Conservation (phyloP, 2,329 filamentous ascomycete genomes). For the Aplosporella prunicola region DNA sequence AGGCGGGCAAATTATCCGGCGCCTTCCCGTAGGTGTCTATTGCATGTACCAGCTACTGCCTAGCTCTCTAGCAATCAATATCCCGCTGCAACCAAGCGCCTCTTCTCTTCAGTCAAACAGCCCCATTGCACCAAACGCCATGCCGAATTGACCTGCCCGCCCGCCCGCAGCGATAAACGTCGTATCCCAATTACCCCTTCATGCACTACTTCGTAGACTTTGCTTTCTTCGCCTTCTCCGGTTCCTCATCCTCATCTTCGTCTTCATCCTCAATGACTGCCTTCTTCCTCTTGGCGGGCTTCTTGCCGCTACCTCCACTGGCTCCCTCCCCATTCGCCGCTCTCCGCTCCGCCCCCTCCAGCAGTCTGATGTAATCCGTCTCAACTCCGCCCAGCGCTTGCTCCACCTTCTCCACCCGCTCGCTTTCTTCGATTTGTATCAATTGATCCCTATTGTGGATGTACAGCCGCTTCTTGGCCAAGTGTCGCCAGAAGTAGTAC, state of each 20-base stretch:
- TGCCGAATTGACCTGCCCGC: too few relatives aligned
- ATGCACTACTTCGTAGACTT: not conserved
- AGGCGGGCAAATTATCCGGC: too few relatives aligned
- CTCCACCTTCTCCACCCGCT: conserved; percentile 64
- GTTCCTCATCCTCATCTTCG: conserved; percentile 28
- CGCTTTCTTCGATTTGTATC: conserved; percentile 56
- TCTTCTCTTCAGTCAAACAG: too few relatives aligned
- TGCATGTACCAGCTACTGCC: too few relatives aligned
- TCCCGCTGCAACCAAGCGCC: too few relatives aligned
- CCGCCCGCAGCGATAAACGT: too few relatives aligned
- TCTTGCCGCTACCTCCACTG: conserved; percentile 16
- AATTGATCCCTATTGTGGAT: conserved; percentile 64
- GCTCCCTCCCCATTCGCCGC: conserved; percentile 13
- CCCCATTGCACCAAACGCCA: too few relatives aligned
- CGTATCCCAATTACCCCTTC: too few relatives aligned
- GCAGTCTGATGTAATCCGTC: conserved; percentile 60
- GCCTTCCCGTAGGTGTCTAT: too few relatives aligned
- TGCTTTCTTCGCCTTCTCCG: conserved; percentile 13
- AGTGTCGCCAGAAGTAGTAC: conserved; percentile 62
- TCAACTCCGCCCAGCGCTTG: conserved; percentile 59
- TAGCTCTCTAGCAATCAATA: too few relatives aligned
- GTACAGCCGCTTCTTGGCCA: conserved; percentile 70
- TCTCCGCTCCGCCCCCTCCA: conserved; percentile 40
- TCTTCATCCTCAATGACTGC: conserved; percentile 28
- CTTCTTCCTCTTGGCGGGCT: conserved; percentile 26